These are phyloP conservation scores for Podosphaera aphanis DNA, from an alignment of 2,329 filamentous ascomycete species.

Conservation along the genomic window DNA sequence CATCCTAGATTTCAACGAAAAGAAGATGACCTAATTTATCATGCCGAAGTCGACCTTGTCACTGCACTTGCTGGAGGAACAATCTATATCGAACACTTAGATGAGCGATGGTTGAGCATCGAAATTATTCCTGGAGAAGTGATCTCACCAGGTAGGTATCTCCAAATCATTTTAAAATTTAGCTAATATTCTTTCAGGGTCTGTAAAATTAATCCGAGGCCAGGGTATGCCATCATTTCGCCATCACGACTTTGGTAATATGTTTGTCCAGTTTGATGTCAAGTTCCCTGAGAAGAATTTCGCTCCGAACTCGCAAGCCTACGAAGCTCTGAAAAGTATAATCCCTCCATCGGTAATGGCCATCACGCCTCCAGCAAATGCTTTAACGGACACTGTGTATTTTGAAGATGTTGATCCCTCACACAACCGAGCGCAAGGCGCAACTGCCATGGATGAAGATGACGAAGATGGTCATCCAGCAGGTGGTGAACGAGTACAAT, in stretches of 20 bases:
- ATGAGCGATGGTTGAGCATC: slow-evolving; percentile 88
- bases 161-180: slow-evolving; percentile 7
- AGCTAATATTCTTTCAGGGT: slow-evolving; percentile 28
- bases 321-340: slow-evolving; percentile 59
- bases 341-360: slow-evolving; percentile 46
- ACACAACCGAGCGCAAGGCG: slow-evolving; percentile 43
- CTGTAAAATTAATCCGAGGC: slow-evolving; percentile 80
- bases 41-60: slow-evolving; percentile 83
- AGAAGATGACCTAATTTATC: slow-evolving; percentile 87
- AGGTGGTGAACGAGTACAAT: slow-evolving; percentile 62
- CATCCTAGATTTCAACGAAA: slow-evolving; percentile 86
- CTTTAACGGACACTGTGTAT: slow-evolving; percentile 76
- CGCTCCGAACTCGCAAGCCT: slow-evolving; percentile 41
- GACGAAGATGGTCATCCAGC: slow-evolving; percentile 49
- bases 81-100: slow-evolving; percentile 84
- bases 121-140: slow-evolving; percentile 87
- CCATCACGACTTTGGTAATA: slow-evolving; percentile 85
- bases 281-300: slow-evolving; percentile 76
- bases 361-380: slow-evolving; percentile 48
- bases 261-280: slow-evolving; percentile 93
- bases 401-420: slow-evolving; percentile 64
- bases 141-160: slow-evolving; percentile 58
- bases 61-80: slow-evolving; percentile 82
- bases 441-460: slow-evolving; percentile 45
- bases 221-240: slow-evolving; percentile 95